Evolutionary conservation across 169 alveolate genomes (phyloP).

Genomic region (Theileria equi): DNA sequence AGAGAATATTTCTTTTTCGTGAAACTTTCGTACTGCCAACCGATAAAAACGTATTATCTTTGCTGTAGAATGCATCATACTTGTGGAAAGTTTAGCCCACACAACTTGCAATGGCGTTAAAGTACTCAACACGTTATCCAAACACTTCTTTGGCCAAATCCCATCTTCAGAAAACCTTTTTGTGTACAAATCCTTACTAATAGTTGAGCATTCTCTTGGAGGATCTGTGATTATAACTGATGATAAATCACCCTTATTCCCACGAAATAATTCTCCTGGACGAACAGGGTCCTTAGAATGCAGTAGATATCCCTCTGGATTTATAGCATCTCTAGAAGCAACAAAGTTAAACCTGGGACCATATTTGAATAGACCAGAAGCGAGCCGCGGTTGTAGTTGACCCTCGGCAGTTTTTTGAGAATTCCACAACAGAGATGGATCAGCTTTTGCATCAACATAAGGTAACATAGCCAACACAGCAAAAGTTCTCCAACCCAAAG

Average conservation of each 20-base stretch:
- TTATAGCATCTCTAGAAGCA: conserved; percentile 37
- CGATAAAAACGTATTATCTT: conserved; percentile 43
- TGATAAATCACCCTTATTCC: conserved; percentile 56
- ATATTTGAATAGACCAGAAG: conserved; percentile 50
- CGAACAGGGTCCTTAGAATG: conserved; percentile 31
- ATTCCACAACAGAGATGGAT: conserved; percentile 51
- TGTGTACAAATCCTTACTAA: conserved; percentile 16
- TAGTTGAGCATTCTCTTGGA: conserved; percentile 34
- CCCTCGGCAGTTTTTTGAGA: conserved; percentile 49
- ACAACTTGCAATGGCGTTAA: conserved; percentile 44
- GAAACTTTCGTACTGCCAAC: conserved; percentile 40
- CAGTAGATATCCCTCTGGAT: conserved; percentile 38
- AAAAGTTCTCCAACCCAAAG: conserved; percentile 64
- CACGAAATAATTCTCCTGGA: conserved; percentile 53
- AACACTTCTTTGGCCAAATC: conserved; percentile 55
- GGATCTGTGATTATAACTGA: conserved; percentile 3
- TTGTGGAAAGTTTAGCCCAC: conserved; percentile 65
- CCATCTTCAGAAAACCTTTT: conserved; percentile 45
- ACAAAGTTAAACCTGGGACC: not conserved
- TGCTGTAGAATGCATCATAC: conserved; percentile 52
- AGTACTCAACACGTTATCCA: conserved; percentile 36
- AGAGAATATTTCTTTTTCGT: conserved; percentile 44
- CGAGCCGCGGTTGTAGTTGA: conserved; percentile 52
- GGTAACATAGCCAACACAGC: conserved; percentile 46
- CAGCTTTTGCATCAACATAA: conserved; percentile 6